Evolutionary conservation across 257 asterid genomes (phyloP), one percentile per base, ranked within the genome.

Genomic region (Marsdenia floribunda): DNA sequence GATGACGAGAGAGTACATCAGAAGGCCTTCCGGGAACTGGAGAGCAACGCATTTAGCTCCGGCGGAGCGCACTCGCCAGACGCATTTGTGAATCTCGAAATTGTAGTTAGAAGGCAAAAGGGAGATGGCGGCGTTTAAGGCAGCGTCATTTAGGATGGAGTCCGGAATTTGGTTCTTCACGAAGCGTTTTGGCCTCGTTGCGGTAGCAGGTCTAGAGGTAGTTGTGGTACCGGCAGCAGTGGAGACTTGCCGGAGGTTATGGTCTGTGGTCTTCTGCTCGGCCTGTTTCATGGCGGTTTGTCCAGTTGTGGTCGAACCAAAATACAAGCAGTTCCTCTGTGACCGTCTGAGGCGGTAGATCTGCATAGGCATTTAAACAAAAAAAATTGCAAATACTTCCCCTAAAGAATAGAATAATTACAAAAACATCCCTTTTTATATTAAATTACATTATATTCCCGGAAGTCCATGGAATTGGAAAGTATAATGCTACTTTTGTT

Each of bases 11-110:
- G 99, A 88, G 81, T 78, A 94, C 90, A 94, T 80, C 53, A 94
- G 81, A 35, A 94, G 97, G 42, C 98, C 99, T 77, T 94, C 98
- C 1, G 98, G 98, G 75, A 94, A 90, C 85, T 94, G 99, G 66
- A 94, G 92, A 35, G 99, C 99, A 4, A 94, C 87, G 74, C 97
- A 89, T 24, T 89, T 92, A 53, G 96, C 91, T 58, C 57, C 54
- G 53, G 88, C 71, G 73, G 97, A 85, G 6, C 87, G 89, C 0
- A 81, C 87, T 7, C 99, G 93, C 96, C 96, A 90, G 21, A 92
- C 79, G 79, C 90, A 89, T 68, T 94, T 92, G 91, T 94, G 99
- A 82, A 94, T 90, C 85, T 94, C 99, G 83, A 92, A 90, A 79
- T 77, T 89, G 92, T 94, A 94, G 88, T 94, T 92, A 82, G 88